Percentiles rank a stretch among this genome's conserved stretches.
Conservation (phyloP, 1,139 yeast genomes). For the Debaryomycetaceae sp. region DNA sequence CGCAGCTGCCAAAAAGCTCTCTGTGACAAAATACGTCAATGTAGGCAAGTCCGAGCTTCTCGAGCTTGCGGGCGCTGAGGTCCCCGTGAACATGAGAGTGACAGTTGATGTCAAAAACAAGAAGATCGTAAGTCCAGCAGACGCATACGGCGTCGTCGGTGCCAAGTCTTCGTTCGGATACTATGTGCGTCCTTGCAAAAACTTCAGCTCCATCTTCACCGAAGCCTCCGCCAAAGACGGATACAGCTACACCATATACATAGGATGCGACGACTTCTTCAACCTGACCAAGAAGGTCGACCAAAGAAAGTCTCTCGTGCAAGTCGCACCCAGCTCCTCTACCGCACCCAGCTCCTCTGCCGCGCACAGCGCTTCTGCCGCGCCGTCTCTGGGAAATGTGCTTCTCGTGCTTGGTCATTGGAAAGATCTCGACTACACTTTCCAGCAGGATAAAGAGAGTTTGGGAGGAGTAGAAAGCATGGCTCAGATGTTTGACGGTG, state of each 20-base stretch:
- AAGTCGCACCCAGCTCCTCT: conserved; percentile 4
- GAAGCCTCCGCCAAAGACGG: conserved; percentile 67
- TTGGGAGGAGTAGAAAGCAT: conserved; percentile 54
- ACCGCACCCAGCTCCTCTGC: conserved; percentile 4
- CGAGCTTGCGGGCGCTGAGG: conserved; percentile 52
- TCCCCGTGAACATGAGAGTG: conserved; percentile 77
- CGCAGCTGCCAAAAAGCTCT: conserved; percentile 48
- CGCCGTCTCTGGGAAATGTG: conserved; percentile 26
- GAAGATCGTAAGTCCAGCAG: conserved; percentile 65
- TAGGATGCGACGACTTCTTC: conserved; percentile 65
- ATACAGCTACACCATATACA: conserved; percentile 63
- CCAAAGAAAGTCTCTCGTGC: conserved; percentile 8
- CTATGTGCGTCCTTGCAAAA: conserved; percentile 63
- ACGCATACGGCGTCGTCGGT: conserved; percentile 67
- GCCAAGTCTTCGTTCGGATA: conserved; percentile 68
- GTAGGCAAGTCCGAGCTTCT: conserved; percentile 61
- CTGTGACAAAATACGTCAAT: conserved; percentile 69
- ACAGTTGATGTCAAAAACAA: conserved; percentile 67
- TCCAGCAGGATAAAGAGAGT: conserved; percentile 43
- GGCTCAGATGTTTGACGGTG: conserved; percentile 67
- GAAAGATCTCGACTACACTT: conserved; percentile 52
- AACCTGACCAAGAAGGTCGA: conserved; percentile 9
- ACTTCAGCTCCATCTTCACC: conserved; percentile 66
- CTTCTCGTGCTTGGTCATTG: conserved; percentile 65
- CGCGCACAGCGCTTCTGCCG: too few relatives aligned